These are phyloP conservation scores for Jacaranda mimosifolia DNA, from an alignment of 257 asterid species.

Conservation along the genomic window DNA sequence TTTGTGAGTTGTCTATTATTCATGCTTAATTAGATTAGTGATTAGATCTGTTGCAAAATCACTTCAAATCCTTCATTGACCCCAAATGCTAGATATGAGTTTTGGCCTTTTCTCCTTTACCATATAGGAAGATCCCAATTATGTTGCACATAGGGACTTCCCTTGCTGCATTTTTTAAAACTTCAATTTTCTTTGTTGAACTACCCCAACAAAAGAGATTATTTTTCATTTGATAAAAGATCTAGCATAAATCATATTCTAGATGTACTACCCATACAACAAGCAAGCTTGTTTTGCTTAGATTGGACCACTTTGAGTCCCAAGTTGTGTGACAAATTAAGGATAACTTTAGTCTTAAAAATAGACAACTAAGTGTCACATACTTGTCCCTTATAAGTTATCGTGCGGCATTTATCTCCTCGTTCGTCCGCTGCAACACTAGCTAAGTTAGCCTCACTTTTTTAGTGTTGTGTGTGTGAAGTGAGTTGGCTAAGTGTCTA, in stretches of 20 bases:
- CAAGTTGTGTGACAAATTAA: slow-evolving; percentile 37
- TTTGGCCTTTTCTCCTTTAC: neutral
- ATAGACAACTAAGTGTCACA: slow-evolving; percentile 33
- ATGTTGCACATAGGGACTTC: neutral
- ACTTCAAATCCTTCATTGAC: slow-evolving; percentile 24
- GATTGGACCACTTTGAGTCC: slow-evolving; percentile 40
- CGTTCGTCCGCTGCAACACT: no score
- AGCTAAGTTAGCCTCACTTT: no score
- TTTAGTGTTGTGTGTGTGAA: no score
- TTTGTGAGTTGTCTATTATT: slow-evolving; percentile 35
- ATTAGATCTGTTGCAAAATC: slow-evolving; percentile 35
- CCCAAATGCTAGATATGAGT: slow-evolving; percentile 6
- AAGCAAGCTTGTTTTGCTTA: slow-evolving; percentile 16
- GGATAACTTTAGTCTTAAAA: slow-evolving; percentile 28
- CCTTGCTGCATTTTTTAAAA: neutral
- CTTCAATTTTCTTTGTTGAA: neutral
- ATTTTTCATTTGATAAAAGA: slow-evolving; percentile 22
- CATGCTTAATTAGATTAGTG: slow-evolving; percentile 27
- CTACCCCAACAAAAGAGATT: neutral
- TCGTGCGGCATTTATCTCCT: no score
- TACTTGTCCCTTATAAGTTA: slow-evolving; percentile 27
- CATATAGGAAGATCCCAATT: neutral
- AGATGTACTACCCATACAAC: neutral
- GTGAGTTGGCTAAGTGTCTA: no score
- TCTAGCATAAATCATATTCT: slow-evolving; percentile 23